Base-by-base conservation (phyloP, 2,329 filamentous ascomycete genomes). In the Verticillium alfalfae region DNA sequence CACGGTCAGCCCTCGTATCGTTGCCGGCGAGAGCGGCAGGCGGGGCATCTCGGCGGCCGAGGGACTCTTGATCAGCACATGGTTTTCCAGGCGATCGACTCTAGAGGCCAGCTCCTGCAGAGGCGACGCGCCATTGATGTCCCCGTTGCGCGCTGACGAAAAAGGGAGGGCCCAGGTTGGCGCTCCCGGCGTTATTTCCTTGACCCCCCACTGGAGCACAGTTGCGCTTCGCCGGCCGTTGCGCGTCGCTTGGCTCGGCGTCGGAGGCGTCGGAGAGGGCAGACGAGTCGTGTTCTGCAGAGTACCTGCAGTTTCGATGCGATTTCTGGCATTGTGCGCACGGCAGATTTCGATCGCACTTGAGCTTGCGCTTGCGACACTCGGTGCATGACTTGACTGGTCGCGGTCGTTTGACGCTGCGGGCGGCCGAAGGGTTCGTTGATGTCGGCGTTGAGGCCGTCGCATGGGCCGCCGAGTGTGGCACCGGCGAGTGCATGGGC, bases 261-360 rank as follows among this genome's bases (percentile, higher is more conserved):
- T 83, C 81, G 26, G 79, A 82, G n/a, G 70, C 78, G 58, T 84
- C 82, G 4, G 82, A 84, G 13, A 79, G 69, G 66, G 78, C 79
- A 38, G 75, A 75, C 9, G 73, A 74, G 60, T 81, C 79, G 37
- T 81, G 77, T 61, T 82, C 79, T 22, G 80, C 75, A 31, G 81
- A 75, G 66, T 85, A 86, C 66, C 76, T 81, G 72, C 83, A 86
- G 45, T 71, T 68, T 39, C 83, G 81, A 65, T 77, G 79, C n/a
- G 82, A 82, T 69, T 83, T 84, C 58, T 83, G 81, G 68, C 84
- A 87, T 69, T 86, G 83, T 6, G 81, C 81, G 67, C 84, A 87
- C 4, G 83, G 82, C 54, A 77, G 75, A n/a, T 79, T 74, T 55
- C 84, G 78, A 69, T 86, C 83, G 70, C 84, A 87, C 62, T 79